Base-by-base conservation (phyloP, 2,329 filamentous ascomycete species). In the Botrytis galanthina region DNA sequence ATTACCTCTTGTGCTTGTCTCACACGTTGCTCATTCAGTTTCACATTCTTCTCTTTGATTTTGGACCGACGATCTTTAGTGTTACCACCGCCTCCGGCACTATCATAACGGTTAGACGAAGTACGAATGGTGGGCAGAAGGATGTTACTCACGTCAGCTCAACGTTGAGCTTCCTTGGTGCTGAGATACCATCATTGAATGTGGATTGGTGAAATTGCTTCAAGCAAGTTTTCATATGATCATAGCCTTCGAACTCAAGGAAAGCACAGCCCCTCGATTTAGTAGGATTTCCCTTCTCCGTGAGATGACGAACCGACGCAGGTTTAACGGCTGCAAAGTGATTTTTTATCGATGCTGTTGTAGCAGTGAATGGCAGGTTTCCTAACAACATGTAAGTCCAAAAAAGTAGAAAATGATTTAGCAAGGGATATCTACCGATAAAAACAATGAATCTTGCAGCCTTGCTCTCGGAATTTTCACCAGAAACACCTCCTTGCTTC, bases 211-310 rank as follows among this genome's bases (percentile, higher is more conserved):
- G 95, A 84, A 95, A 95, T 76, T 94, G 90, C 83, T 95, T 93
- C 75, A 98, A 86, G 80, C 94, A 97, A 46, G 93, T 96, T 86
- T 97, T 93, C 94, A 97, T 97, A 81, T 92, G 90, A 83, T 95
- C 92, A 83, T 91, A 97, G 77, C 90, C 88, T 76, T 90, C 90
- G 81, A 98, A 98, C 83, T 98, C 95, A 78, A 98, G 86, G 82
- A 98, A 97, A 9, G 93, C 94, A 79, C 92, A 92, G 51, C 94
- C 93, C 77, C 91, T 91, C 80, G 89, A 91, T 76, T 90, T 89
- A 72, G 85, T 86, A 20, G 88, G 86, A 76, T 89, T 85, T 71
- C 85, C 84, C 77, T 90, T 89, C 79, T 92, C 88, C 71, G 90
- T 93, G 66, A 93, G 89, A 75, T 93, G 90, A 35, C 95, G 93